Evolutionary conservation across 2,329 filamentous ascomycete genomes (phyloP).

Genomic region (Rhexocercosporidium sp.): DNA sequence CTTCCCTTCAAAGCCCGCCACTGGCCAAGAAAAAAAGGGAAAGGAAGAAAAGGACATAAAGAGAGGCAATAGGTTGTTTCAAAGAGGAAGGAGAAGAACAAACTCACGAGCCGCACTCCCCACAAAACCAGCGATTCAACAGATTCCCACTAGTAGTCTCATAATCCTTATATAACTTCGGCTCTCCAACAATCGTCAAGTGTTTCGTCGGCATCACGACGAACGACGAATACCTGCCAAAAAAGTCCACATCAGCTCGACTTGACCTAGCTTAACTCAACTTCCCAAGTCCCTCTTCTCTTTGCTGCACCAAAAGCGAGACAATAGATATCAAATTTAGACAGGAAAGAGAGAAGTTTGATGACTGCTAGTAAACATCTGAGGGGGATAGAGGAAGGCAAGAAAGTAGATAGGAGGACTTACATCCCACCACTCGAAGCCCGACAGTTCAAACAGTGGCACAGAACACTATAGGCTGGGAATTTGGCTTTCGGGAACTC

Average conservation of each 20-base stretch:
- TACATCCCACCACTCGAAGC: constrained; percentile 10
- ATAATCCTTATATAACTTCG: constrained; percentile 10
- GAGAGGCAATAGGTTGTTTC: not conserved
- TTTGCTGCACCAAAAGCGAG: not conserved
- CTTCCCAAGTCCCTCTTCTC: not conserved
- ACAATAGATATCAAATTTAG: too few relatives aligned
- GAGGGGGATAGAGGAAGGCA: too few relatives aligned
- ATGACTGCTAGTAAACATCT: too few relatives aligned
- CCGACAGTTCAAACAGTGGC: constrained; percentile 7
- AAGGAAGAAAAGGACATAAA: not conserved
- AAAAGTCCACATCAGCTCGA: not conserved
- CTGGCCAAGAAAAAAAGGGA: not conserved
- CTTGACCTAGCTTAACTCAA: not conserved
- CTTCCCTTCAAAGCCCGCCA: too few relatives aligned
- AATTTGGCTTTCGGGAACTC: not conserved
- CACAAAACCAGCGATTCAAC: constrained; percentile 19
- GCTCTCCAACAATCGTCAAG: not conserved
- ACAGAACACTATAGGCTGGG: not conserved
- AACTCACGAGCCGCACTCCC: constrained; percentile 21
- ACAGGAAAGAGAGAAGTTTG: too few relatives aligned
- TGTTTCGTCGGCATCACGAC: not conserved
- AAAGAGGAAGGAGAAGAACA: not conserved
- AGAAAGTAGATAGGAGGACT: not conserved
- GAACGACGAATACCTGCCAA: not conserved
- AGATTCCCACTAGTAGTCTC: constrained; percentile 1